These are phyloP conservation scores for Fraxinus cuspidata DNA, from an alignment of 257 asterid genomes.

Conservation along the genomic window DNA sequence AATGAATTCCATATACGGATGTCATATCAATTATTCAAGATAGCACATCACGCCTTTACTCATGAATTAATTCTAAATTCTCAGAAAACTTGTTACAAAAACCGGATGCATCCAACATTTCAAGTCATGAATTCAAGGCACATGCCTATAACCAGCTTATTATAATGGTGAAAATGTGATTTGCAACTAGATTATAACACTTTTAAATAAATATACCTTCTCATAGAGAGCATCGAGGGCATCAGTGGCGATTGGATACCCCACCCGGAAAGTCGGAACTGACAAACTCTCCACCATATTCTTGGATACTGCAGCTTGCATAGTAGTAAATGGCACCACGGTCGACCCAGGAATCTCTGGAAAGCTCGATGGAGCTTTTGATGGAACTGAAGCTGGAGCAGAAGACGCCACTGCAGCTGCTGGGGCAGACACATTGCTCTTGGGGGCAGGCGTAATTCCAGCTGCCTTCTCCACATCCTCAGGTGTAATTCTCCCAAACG, in stretches of 20 bases:
- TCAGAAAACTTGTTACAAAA: background rate
- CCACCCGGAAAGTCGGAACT: conserved; percentile 81
- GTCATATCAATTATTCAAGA: background rate
- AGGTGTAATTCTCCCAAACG: conserved; percentile 81
- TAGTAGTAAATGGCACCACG: conserved; percentile 69
- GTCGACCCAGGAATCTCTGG: conserved; percentile 68
- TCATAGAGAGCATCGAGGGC: conserved; percentile 72
- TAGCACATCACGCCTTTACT: background rate
- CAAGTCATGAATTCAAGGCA: background rate
- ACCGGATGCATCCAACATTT: background rate
- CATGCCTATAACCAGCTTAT: background rate
- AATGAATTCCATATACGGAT: background rate
- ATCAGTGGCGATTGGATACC: conserved; percentile 64
- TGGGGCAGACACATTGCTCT: conserved; percentile 35
- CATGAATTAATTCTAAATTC: background rate
- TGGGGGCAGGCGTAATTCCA: conserved; percentile 52
- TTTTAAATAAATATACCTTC: conserved; percentile 55
- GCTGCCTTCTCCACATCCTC: conserved; percentile 94
- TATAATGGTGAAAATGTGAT: background rate
- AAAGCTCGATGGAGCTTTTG: conserved; percentile 43
- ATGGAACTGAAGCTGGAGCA: conserved; percentile 37
- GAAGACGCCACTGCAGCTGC: conserved; percentile 34
- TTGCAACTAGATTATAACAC: background rate
- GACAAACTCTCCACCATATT: conserved; percentile 74
- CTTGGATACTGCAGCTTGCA: conserved; percentile 84